Base-by-base conservation (phyloP, 441 rosid genomes). In the Syzygium syzygioides region DNA sequence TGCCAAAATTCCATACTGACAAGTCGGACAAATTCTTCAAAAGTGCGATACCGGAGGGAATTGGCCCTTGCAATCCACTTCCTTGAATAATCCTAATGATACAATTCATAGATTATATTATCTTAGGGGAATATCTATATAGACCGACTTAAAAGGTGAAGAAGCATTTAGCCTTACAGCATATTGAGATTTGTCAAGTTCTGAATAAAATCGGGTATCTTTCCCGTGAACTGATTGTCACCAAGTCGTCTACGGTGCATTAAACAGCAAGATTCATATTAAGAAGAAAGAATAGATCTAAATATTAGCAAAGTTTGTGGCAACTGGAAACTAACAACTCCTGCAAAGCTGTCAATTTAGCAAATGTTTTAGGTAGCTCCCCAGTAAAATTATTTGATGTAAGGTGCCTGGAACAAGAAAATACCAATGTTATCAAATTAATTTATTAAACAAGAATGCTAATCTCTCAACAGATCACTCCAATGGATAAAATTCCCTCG, bases 11-110 rank as follows among this genome's bases (percentile, higher is more conserved):
- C 15, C 80, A 50, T 0, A 86, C 79, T 41, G 50, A 86, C 87
- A 86, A 86, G 79, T 86, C 12, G 10, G 30, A 53, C 19, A 86
- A 86, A 5, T 60, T 86, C 18, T 45, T 5, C 71, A 86, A 68
- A 60, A 32, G 30, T 86, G n/a, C 0, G 13, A 86, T 86, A 14
- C 66, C 37, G 2, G 87, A 60, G 52, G 87, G 87, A 2, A 86
- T 86, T 59, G 87, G 79, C 71, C 87, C 87, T 59, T 86, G 79
- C 53, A 86, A 60, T 41, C 87, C 79, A 86, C 79, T 59, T 37
- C 76, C 87, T 4, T 86, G 79, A 60, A 86, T 86, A 9, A 9
- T 1, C 30, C 45, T 86, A 19, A 34, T 7, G 66, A 56, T 37
- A 59, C 25, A 45, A 56, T 37, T 45, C 41, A n/a, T 25, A n/a